phyloP scores from a whole-genome alignment of 2,329 filamentous ascomycete species.

The Botrytis sinoallii region DNA sequence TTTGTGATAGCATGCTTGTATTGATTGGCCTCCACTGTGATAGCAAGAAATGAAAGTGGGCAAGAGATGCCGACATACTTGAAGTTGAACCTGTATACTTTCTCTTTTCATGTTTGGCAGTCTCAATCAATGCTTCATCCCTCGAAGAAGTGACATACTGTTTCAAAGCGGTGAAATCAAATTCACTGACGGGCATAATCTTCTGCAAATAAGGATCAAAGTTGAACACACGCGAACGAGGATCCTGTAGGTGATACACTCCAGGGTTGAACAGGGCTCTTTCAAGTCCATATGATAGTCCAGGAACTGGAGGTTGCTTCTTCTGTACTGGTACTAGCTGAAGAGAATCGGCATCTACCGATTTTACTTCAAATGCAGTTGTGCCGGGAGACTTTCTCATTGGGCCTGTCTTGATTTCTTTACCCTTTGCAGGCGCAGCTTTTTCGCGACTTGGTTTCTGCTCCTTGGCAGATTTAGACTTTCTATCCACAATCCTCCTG shows the following conservation, averaged over 20 bases:
- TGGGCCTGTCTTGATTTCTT: constrained; percentile 13
- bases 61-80: constrained; percentile 84
- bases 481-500: not conserved
- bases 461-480: not conserved
- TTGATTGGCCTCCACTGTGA: constrained; percentile 79
- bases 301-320: constrained; percentile 34
- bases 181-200: constrained; percentile 91
- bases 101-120: constrained; percentile 64
- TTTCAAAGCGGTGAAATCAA: constrained; percentile 84
- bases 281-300: constrained; percentile 37
- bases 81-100: constrained; percentile 95
- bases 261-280: constrained; percentile 89
- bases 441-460: not conserved
- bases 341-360: constrained; percentile 31
- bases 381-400: constrained; percentile 6
- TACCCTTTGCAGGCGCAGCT: not conserved
- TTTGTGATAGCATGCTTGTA: constrained; percentile 60
- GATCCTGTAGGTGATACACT: constrained; percentile 88
- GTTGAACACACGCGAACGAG: constrained; percentile 84
- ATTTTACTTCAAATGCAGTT: constrained; percentile 30
- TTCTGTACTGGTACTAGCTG: constrained; percentile 33
- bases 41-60: constrained; percentile 90
- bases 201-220: constrained; percentile 92
- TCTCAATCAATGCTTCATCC: constrained; percentile 66
- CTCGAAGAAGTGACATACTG: constrained; percentile 89